A percentile compares a stretch with the other conserved stretches of the same genome.
Evolutionary conservation across 1,139 yeast genomes (phyloP).

Genomic region (Candida sanyaensis): DNA sequence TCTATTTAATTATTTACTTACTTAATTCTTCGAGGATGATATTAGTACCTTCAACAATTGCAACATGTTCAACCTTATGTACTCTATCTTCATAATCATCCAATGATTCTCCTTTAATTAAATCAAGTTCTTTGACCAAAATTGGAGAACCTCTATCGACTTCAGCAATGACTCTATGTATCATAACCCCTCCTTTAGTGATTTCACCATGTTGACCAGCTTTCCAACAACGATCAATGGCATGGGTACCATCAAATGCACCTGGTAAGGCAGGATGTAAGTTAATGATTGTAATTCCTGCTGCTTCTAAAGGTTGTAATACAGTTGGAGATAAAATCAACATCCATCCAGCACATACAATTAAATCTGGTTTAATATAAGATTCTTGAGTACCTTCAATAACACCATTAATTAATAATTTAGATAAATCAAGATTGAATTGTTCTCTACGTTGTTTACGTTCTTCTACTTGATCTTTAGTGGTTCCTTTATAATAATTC

Average conservation of each 20-base stretch:
- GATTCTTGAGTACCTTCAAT: conserved; percentile 29
- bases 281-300: conserved; percentile 77
- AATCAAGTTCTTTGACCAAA: conserved; percentile 73
- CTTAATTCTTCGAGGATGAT: conserved; percentile 51
- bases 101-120: conserved; percentile 69
- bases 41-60: conserved; percentile 88
- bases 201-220: conserved; percentile 86
- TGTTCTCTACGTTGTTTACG: conserved; percentile 63
- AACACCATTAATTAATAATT: conserved; percentile 55
- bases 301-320: conserved; percentile 61
- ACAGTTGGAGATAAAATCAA: conserved; percentile 80
- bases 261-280: conserved; percentile 97
- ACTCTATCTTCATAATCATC: conserved; percentile 82
- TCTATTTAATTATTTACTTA: conserved; percentile 3
- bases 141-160: conserved; percentile 94
- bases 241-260: conserved; percentile 95
- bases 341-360: conserved; percentile 99
- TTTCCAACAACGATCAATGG: conserved; percentile 94
- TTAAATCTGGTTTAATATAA: conserved; percentile 67
- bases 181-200: conserved; percentile 91
- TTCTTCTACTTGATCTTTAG: conserved; percentile 60
- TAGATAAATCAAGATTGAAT: conserved; percentile 80
- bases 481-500: conserved; percentile 70
- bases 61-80: conserved; percentile 82
- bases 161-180: conserved; percentile 90